Percentiles rank a stretch among this genome's conserved stretches.
These are phyloP conservation scores for Yarrowia deformans DNA, from an alignment of 805 yeast genomes.

Conservation along the genomic window DNA sequence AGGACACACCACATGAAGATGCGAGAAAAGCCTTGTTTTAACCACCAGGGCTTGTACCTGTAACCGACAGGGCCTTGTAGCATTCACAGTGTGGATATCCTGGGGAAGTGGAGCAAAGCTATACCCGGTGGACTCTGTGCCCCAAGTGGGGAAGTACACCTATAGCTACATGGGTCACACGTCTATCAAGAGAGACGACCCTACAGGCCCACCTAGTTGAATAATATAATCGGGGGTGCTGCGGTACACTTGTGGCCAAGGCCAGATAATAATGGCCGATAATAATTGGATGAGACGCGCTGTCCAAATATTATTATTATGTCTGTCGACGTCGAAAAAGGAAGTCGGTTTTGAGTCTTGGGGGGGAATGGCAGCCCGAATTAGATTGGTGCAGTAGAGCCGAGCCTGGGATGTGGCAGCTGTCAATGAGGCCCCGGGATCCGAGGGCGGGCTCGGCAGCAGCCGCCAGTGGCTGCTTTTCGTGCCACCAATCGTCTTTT, in stretches of 20 bases:
- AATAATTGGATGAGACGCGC: slow-evolving; percentile 4
- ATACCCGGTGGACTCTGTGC: not conserved
- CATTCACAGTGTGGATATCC: not conserved
- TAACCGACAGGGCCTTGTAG: not conserved
- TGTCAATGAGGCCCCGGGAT: not conserved
- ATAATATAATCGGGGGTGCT: slow-evolving; percentile 16
- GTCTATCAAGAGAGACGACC: not conserved
- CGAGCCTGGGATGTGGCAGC: slow-evolving; percentile 20
- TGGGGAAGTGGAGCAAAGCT: not conserved
- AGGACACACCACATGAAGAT: slow-evolving; percentile 2
- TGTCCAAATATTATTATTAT: slow-evolving; percentile 13
- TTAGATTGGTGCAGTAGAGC: slow-evolving; percentile 35
- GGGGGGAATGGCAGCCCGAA: slow-evolving; percentile 26
- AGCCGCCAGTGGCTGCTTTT: too few species aligned
- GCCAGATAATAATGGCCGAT: slow-evolving; percentile 19
- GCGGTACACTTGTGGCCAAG: slow-evolving; percentile 33
- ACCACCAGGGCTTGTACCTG: not conserved
- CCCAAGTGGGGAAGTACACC: not conserved
- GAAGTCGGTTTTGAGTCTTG: slow-evolving; percentile 28
- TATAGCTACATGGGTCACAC: not conserved
- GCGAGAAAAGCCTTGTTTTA: not conserved
- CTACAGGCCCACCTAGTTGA: slow-evolving; percentile 33
- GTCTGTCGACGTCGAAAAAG: slow-evolving; percentile 19
- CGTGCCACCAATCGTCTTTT: not conserved
- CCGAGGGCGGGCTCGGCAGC: not conserved